Evolutionary conservation across 2,329 filamentous ascomycete species (phyloP), one percentile per base, ranked within the genome.

Genomic region (Stagonosporopsis cucurbitacearum): DNA sequence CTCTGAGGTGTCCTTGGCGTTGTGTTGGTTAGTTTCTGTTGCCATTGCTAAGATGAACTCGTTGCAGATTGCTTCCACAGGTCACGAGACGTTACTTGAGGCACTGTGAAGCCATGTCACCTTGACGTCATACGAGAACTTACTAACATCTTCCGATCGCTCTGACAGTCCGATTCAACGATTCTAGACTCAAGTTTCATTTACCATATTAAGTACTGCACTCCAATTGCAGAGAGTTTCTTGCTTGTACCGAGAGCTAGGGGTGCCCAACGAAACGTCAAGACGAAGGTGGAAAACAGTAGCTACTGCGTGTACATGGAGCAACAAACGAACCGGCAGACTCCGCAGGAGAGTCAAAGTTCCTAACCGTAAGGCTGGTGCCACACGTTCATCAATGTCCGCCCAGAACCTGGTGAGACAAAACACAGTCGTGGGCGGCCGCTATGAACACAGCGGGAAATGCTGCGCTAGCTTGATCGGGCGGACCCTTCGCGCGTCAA

Each of bases 1-100:
- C 4, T 64, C 45, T 3, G 64, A 62, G 3, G 63, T 58, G 36
- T 63, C 42, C 6, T 66, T 49, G 30, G 30, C 35, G 9, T 49
- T 55, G 13, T 61, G 60, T 54, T 66, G 62, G 15, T 63, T 52
- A 13, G 45, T 54, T 6, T 53, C 50, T 8, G 39, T 46, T 23
- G 47, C 32, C 48, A 57, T 52, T 6, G 2, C 13, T 25, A 28
- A 22, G 44, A 13, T 37, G 6, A 13, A 45, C 35, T 50, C 30
- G 13, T 42, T 35, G 41, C 26, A 22, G 32, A 28, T 30, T 45
- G 37, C 43, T 13, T 22, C 37, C 40, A 12, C 12, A 36, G 45
- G 19, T 6, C 17, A n/a, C 15, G 28, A 28, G 40, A 35, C 13
- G 13, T 32, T 15, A 3, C 6, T n/a, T 5, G 30, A 32, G 30